These are phyloP conservation scores for Croton setiger DNA, from an alignment of 441 rosid genomes.

Conservation along the genomic window DNA sequence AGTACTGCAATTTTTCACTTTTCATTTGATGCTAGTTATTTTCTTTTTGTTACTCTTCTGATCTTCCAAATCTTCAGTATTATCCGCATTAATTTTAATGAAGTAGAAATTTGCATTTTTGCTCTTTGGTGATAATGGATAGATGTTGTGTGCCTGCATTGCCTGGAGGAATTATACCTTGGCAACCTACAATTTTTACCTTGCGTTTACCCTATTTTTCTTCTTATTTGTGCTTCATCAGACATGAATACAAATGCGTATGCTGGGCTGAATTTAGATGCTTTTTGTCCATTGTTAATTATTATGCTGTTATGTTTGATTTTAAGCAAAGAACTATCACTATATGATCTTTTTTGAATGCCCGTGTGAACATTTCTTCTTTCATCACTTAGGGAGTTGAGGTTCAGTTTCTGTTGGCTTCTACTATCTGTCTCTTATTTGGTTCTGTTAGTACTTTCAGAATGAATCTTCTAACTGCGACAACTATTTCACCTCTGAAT, in stretches of 20 bases:
- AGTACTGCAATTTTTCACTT: not conserved
- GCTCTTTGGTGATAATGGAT: too few relatives aligned
- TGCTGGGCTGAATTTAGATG: not conserved
- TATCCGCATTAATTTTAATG: too few relatives aligned
- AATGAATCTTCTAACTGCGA: not conserved
- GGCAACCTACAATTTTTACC: not conserved
- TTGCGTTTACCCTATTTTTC: not conserved
- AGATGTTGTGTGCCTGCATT: too few relatives aligned
- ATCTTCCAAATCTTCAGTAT: not conserved
- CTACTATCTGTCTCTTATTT: not conserved
- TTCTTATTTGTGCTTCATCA: not conserved
- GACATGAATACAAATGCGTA: not conserved
- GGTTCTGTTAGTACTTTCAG: not conserved
- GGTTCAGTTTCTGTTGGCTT: not conserved
- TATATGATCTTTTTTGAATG: not conserved
- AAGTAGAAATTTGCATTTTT: too few relatives aligned
- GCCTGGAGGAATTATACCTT: too few relatives aligned
- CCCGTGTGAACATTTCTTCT: not conserved
- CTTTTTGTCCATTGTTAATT: not conserved
- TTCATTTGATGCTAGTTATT: not conserved
- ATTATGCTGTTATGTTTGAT: not conserved
- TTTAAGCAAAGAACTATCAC: not conserved
- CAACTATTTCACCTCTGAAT: not conserved
- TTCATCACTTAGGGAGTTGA: constrained; percentile 1
- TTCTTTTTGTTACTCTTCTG: not conserved